phyloP scores from a whole-genome alignment of 2,329 filamentous ascomycete species.

The Alternaria postmessia region DNA sequence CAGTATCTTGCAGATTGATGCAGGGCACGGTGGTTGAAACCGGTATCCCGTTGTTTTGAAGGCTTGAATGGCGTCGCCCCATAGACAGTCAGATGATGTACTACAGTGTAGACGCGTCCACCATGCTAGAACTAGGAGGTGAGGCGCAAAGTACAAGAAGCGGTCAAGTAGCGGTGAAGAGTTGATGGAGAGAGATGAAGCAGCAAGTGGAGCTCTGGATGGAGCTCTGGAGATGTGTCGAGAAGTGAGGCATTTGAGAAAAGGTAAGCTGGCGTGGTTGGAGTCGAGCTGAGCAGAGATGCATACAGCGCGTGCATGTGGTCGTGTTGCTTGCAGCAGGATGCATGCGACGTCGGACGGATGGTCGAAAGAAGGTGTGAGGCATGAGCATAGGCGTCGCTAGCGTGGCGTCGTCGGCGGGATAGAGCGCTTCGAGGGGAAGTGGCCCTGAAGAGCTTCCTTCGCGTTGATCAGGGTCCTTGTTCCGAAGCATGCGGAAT shows the following conservation, averaged over 20 bases:
- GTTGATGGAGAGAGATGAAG: constrained; percentile 4
- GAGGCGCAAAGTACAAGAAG: constrained; percentile 26
- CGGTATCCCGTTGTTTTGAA: constrained; percentile 23
- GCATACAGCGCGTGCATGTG: constrained; percentile 21
- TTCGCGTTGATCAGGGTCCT: constrained; percentile 18
- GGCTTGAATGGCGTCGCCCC: constrained; percentile 16
- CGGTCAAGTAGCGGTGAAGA: constrained; percentile 33
- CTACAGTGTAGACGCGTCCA: constrained; percentile 22
- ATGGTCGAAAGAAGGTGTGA: constrained; percentile 8
- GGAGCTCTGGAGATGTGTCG: neutral
- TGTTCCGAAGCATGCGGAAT: constrained; percentile 2
- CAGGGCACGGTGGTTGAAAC: constrained; percentile 24
- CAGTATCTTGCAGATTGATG: constrained; percentile 9
- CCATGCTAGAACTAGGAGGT: constrained; percentile 5
- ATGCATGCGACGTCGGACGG: constrained; percentile 15
- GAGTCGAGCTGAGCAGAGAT: neutral
- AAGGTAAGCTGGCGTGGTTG: neutral
- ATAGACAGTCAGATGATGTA: constrained; percentile 44
- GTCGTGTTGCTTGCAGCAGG: constrained; percentile 16
- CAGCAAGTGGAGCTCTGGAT: constrained; percentile 8
- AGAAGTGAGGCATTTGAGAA: constrained; percentile 10
- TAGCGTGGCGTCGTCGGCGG: constrained; percentile 10
- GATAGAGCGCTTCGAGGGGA: constrained; percentile 21
- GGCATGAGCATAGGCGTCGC: constrained; percentile 1
- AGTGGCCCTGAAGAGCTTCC: neutral